Base-by-base conservation (phyloP, 495 filamentous ascomycete genomes). In the Penicillium paxilli region DNA sequence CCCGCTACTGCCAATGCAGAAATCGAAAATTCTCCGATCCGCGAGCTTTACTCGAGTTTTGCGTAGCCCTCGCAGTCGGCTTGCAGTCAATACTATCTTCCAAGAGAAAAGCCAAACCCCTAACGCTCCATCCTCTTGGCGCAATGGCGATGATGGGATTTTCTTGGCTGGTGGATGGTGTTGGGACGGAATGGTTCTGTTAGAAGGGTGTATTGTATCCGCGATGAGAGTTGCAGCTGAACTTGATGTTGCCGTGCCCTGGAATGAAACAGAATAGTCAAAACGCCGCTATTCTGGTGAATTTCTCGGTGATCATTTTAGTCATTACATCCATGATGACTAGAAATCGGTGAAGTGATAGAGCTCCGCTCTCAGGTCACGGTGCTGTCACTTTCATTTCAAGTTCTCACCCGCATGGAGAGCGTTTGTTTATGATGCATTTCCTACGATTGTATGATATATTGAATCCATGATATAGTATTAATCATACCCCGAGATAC, bases 111-210 rank as follows among this genome's bases (percentile, higher is more conserved):
- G 26, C 26, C 25, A 28, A 33, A 7, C 7, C 20, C 9, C 22
- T 20, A 3, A 23, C 17, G 1, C 38, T 16, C 26, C 28, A 12
- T 46, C 33, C 17, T 24, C 28, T 6, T 82, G 80, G 80, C 70
- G 59, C 8, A 83, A 82, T 55, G 81, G 81, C 0, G 72, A 79
- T 30, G 69, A 63, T 1, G 67, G 71, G 12, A 75, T 84, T 7
- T 84, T 70, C 65, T 53, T 84, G 24, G 76, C 72, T 7, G 83
- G 83, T 16, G 75, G 77, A 0, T 86, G 82, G 83, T 84, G 82
- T 53, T 84, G 83, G 82, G 83, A 86, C 69, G 83, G 83, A 0
- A 83, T 84, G 82, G 83, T 84, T 9, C 44, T 86, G 50, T 60
- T 85, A 11, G 81, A 85, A 56, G 83, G 83, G 8, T 86, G 83